Evolutionary conservation across 345 rosid genomes (phyloP), one percentile per base, ranked within the genome.

Genomic region (Syzygium aqueum): DNA sequence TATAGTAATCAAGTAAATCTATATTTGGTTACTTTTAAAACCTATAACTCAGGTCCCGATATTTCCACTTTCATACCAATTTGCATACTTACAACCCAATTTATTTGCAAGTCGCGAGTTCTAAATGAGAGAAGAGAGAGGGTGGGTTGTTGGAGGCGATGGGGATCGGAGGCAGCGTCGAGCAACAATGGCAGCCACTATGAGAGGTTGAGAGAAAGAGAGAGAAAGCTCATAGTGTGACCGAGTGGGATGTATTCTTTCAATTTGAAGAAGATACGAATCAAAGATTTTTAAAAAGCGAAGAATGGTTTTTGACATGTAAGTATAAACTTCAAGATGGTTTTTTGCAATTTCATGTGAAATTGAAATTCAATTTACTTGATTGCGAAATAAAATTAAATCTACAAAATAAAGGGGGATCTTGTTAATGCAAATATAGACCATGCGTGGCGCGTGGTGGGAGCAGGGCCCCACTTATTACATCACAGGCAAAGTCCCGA

Each of bases 121-220:
- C 53, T 17, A 6, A 5, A 6, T 14, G 53, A 51, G 53, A 51
- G 53, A 51, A 51, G 53, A 40, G 43, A 40, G 43, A 40, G 43
- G 3, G 63, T 0, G 4, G 8, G 61, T 56, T 0, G 12, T 54
- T 54, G 27, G 59, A 27, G 59, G 8, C 0, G 2, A 14, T 3
- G 0, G 8, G 73, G 9, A n/a, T n/a, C 6, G 5, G 37, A 61
- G 37, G 37, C 19, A 2, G 30, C 7, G 0, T 61, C 1, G 0
- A 61, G 33, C 17, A 1, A 61, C 17, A 5, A 59, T 1, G 2
- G 0, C 0, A 0, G 0, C 0, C 0, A 0, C 3, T 0, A 0
- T 0, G 0, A 63, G 28, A 4, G 2, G 2, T 0, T 0, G 0
- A 14, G 2, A n/a, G n/a, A n/a, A n/a, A 28, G 0, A 63, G 1